Conservation (phyloP, 208 protist genomes). For the Strigomonas galati region DNA sequence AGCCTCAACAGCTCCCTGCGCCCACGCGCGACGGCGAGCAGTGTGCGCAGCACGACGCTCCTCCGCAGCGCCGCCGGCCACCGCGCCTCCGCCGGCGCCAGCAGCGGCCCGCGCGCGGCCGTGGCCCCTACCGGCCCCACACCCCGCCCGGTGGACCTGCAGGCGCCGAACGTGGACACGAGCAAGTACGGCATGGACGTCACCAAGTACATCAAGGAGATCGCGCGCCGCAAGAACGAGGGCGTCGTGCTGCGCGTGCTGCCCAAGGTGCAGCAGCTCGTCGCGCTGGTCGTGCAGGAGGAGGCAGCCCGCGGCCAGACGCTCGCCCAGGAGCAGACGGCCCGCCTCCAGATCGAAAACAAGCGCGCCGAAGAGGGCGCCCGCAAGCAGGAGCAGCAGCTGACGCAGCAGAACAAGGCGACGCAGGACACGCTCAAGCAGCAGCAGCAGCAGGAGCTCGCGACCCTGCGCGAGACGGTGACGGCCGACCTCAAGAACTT, state of each 20-base stretch:
- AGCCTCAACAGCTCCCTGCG: conserved; percentile 1
- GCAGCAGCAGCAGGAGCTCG: conserved; percentile 55
- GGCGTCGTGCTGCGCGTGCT: conserved; percentile 47
- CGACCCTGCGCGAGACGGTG: conserved; percentile 29
- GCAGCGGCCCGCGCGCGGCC: conserved; percentile 8
- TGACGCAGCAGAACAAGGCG: conserved; percentile 19
- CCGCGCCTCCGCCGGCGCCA: background rate
- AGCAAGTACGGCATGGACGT: conserved; percentile 39
- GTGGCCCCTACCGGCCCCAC: conserved; percentile 5
- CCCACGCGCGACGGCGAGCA: no score
- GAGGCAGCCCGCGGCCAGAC: conserved; percentile 37
- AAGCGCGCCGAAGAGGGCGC: conserved; percentile 43
- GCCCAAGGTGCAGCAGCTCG: conserved; percentile 58
- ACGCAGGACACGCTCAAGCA: conserved; percentile 48
- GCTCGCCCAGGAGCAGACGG: conserved; percentile 38
- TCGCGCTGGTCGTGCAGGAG: conserved; percentile 51
- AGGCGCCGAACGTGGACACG: conserved; percentile 13
- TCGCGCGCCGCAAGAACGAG: conserved; percentile 40
- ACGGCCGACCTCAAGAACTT: conserved; percentile 29
- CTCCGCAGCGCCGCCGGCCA: background rate
- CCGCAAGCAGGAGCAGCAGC: conserved; percentile 39
- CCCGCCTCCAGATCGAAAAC: conserved; percentile 39
- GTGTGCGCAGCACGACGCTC: background rate
- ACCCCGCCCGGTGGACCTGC: conserved; percentile 8
- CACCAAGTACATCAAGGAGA: conserved; percentile 55